Base-by-base conservation (phyloP, 73 alveolate species). In the Durusdinium trenchii region DNA sequence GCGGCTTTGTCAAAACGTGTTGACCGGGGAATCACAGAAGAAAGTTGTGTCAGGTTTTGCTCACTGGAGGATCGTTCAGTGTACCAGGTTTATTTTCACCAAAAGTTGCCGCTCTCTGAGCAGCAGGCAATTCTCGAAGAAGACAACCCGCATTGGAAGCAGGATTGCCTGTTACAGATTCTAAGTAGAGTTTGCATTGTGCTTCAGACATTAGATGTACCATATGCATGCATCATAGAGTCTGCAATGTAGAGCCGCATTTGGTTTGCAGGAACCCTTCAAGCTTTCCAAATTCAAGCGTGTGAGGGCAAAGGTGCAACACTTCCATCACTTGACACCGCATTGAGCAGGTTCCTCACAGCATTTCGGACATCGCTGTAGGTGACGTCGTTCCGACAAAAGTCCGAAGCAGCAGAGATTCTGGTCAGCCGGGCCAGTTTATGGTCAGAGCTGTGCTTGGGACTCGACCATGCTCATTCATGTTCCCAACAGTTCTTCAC, bases 281-380 rank as follows among this genome's bases (percentile, higher is more conserved):
- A 87, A 87, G 84, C 78, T 87, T 40, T 87, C 95, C 62, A 87
- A 87, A 84, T 87, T 87, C 95, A 87, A 87, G 50, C 95, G 95
- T 50, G 95, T 87, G 50, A 60, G 95, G 83, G 95, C 95, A 36
- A 87, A 87, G 95, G 95, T 45, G 12, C 23, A 32, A 60, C 73
- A 60, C 73, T 32, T 23, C 32, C 69, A 57, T 12, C 69, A 57
- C 12, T 57, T 12, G 32, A 57, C 32, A 20, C 18, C 62, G 28
- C 45, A 7, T 32, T 64, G 9, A 64, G 18, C 79, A 30, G 28
- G 28, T 38, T 18, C 46, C 16, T 30, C 1, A 16, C 42, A 1
- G 45, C 3, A 26, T 64, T 64, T 16, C 79, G 61, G 20, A 78
- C 47, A 35, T 3, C 89, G 38, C 46, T 18, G 50, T 69, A 82